Conservation (phyloP, 352 stramenopile genomes). For the Pythium scleroteichum region DNA sequence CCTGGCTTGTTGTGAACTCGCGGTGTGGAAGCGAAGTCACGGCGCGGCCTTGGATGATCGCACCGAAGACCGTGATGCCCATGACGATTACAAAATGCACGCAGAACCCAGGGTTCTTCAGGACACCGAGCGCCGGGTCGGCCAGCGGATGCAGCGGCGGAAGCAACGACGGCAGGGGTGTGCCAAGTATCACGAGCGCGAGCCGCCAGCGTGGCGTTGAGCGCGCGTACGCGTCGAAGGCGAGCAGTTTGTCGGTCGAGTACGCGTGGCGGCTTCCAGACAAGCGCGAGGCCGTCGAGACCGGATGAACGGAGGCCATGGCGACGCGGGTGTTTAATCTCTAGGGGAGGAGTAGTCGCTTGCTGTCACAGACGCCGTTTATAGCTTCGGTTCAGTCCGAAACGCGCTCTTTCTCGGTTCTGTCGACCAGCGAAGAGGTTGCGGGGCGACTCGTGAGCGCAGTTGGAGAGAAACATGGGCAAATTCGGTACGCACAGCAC, state of each 20-base stretch:
- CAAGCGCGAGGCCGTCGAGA: no score
- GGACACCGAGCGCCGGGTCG: slow-evolving; percentile 7
- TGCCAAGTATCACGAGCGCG: not conserved
- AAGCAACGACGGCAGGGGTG: slow-evolving; percentile 1
- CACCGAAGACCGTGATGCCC: slow-evolving; percentile 2
- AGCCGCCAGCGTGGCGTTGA: not conserved
- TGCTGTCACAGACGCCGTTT: no score
- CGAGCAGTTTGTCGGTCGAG: slow-evolving; percentile 6
- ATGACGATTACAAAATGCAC: slow-evolving; percentile 7
- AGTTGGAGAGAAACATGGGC: no score
- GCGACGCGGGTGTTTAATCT: no score
- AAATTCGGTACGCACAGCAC: no score
- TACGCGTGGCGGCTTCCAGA: not conserved
- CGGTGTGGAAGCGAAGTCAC: not conserved
- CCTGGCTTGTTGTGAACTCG: slow-evolving; percentile 1
- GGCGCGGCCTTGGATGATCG: not conserved
- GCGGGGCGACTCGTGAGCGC: no score
- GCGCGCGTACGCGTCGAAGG: slow-evolving; percentile 5
- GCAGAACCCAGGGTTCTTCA: slow-evolving; percentile 5
- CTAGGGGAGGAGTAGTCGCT: no score
- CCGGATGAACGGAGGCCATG: no score
- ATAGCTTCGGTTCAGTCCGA: no score
- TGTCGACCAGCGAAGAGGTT: no score
- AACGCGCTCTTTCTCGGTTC: no score
- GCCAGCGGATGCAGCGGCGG: slow-evolving; percentile 7